These are phyloP conservation scores for Lecanicillium sp. DNA, from an alignment of 2,329 filamentous ascomycete genomes.

Conservation along the genomic window DNA sequence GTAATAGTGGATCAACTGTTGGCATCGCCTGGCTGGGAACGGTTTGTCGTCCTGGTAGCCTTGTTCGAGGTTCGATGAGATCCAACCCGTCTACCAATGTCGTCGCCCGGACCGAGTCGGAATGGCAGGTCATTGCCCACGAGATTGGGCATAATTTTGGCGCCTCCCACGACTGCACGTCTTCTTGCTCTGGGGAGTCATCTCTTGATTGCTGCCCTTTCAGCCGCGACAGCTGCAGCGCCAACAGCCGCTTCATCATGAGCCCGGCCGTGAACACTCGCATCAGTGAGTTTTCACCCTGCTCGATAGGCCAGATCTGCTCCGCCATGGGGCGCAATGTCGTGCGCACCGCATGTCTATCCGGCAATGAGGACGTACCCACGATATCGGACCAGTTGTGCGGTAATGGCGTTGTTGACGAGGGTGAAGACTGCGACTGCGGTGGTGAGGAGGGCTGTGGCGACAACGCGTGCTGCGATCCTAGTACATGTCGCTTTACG, in stretches of 20 bases:
- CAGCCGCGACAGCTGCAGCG: constrained; percentile 56
- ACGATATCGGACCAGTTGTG: constrained; percentile 73
- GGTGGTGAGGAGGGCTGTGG: constrained; percentile 60
- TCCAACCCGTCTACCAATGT: constrained; percentile 62
- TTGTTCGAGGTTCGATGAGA: constrained; percentile 2
- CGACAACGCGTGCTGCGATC: constrained; percentile 68
- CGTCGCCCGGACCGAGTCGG: constrained; percentile 65
- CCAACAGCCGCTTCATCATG: constrained; percentile 71
- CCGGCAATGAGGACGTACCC: constrained; percentile 65
- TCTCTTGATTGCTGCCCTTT: constrained; percentile 65
- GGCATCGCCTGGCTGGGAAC: constrained; percentile 84
- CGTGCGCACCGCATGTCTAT: constrained; percentile 64
- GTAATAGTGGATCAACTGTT: constrained; percentile 68
- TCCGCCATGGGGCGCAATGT: constrained; percentile 66
- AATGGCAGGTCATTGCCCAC: constrained; percentile 88
- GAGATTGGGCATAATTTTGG: constrained; percentile 84
- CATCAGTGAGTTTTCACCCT: constrained; percentile 70
- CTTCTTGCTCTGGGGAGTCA: constrained; percentile 48
- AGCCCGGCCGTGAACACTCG: constrained; percentile 68
- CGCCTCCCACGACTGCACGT: constrained; percentile 78
- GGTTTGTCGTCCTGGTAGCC: constrained; percentile 54
- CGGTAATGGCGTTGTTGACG: constrained; percentile 85
- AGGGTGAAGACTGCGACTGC: constrained; percentile 83
- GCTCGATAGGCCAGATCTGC: constrained; percentile 80
- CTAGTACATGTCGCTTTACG: constrained; percentile 71